A percentile compares a stretch with the other conserved stretches of the same genome.
Conservation (phyloP, 441 rosid genomes). For the Dalechampia spathulata region DNA sequence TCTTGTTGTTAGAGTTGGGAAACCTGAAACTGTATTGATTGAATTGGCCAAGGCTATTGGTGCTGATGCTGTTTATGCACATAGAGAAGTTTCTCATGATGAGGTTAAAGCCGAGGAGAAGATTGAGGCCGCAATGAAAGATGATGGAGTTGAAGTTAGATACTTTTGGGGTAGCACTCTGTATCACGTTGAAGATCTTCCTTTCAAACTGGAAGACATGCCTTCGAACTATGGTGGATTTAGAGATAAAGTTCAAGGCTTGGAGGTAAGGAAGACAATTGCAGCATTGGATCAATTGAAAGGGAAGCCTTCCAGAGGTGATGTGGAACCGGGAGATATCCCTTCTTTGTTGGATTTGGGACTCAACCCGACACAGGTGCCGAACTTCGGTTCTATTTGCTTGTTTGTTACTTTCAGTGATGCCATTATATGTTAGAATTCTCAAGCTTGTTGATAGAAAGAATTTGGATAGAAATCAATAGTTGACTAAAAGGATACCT, state of each 20-base stretch:
- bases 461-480: no score
- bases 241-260: constrained; percentile 55
- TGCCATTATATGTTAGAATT: no score
- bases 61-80: constrained; percentile 83
- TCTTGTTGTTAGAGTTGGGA: constrained; percentile 79
- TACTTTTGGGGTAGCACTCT: constrained; percentile 95
- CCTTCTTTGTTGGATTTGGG: constrained; percentile 89
- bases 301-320: constrained; percentile 75
- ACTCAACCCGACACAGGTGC: constrained; percentile 60
- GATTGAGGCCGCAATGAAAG: constrained; percentile 80
- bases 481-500: no score
- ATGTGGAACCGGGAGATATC: constrained; percentile 85
- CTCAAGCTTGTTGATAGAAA: no score
- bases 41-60: constrained; percentile 84
- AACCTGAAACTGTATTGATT: constrained; percentile 64
- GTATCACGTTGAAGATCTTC: constrained; percentile 89
- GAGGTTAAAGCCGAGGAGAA: constrained; percentile 81
- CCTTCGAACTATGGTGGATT: constrained; percentile 75
- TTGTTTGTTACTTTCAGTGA: no score
- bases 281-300: constrained; percentile 78
- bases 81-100: constrained; percentile 74
- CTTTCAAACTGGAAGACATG: constrained; percentile 76
- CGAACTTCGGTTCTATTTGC: not conserved
- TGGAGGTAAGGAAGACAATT: constrained; percentile 80
- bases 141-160: constrained; percentile 78